Percentiles rank a stretch among this genome's conserved stretches.
phyloP scores from a whole-genome alignment of 1,139 yeast species.

The Groenewaldozyma auringiensis region DNA sequence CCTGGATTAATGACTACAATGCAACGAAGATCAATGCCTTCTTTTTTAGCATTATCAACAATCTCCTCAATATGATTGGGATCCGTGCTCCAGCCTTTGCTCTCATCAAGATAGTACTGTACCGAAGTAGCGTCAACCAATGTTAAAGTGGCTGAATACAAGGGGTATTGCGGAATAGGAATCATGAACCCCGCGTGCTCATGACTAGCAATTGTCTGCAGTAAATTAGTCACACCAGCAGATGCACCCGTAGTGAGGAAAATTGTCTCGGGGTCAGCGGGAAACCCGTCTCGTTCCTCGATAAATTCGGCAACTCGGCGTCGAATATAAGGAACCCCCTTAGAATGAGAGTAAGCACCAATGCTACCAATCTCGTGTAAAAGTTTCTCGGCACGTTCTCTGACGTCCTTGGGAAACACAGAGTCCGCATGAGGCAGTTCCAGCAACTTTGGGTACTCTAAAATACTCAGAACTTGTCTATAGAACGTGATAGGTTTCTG shows the following conservation, averaged over 20 bases:
- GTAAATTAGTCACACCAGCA: constrained; percentile 70
- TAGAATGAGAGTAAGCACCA: constrained; percentile 92
- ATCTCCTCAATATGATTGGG: constrained; percentile 55
- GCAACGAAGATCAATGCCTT: constrained; percentile 63
- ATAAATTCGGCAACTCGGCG: constrained; percentile 77
- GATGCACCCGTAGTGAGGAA: constrained; percentile 93
- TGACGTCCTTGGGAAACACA: constrained; percentile 62
- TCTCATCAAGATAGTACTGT: constrained; percentile 83
- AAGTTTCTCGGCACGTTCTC: constrained; percentile 57
- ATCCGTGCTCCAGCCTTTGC: constrained; percentile 74
- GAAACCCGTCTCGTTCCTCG: constrained; percentile 56
- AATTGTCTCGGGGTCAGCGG: constrained; percentile 61
- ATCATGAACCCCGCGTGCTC: constrained; percentile 74
- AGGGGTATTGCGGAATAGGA: constrained; percentile 96
- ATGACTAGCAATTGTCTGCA: constrained; percentile 62
- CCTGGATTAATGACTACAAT: constrained; percentile 95
- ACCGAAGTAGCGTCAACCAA: constrained; percentile 72
- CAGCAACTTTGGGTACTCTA: constrained; percentile 75
- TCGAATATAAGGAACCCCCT: constrained; percentile 69
- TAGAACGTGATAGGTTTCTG: constrained; percentile 94
- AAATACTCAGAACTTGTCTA: constrained; percentile 76
- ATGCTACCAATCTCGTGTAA: constrained; percentile 65
- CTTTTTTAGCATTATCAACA: constrained; percentile 43
- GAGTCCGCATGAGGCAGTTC: constrained; percentile 28
- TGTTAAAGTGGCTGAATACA: constrained; percentile 87